Evolutionary conservation across 305 asterid species (phyloP).

Genomic region (Ajuga reptans): DNA sequence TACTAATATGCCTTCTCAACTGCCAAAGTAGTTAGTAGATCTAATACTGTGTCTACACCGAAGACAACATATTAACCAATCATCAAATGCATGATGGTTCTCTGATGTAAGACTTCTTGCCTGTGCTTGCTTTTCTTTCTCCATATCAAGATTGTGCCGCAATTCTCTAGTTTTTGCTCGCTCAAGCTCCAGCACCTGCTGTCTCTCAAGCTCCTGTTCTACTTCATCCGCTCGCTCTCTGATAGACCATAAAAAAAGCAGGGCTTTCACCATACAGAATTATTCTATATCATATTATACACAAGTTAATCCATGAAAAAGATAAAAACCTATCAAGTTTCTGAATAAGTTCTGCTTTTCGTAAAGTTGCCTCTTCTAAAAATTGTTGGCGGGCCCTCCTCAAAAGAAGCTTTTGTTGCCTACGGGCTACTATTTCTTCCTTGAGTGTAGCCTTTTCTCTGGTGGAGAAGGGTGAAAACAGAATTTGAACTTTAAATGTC

Average conservation of each 20-base stretch:
- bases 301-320: not conserved
- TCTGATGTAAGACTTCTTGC: constrained; percentile 36
- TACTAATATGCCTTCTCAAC: not conserved
- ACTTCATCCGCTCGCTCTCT: constrained; percentile 74
- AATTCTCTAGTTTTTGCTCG: constrained; percentile 88
- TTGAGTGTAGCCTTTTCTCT: constrained; percentile 77
- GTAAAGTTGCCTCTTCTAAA: constrained; percentile 79
- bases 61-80: not conserved
- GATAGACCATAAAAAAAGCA: constrained; percentile 22
- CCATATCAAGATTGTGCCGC: constrained; percentile 84
- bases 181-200: constrained; percentile 70
- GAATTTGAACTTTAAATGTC: constrained; percentile 6
- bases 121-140: constrained; percentile 94
- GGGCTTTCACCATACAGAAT: not conserved
- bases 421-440: constrained; percentile 74
- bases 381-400: constrained; percentile 68
- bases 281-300: constrained; percentile 6
- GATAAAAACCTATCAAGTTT: constrained; percentile 66
- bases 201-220: constrained; percentile 91
- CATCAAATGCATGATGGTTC: not conserved
- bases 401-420: constrained; percentile 68
- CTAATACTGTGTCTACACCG: not conserved
- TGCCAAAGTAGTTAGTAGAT: not conserved
- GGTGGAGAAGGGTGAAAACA: constrained; percentile 19
- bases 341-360: constrained; percentile 82